Conservation (phyloP, 139 green algal genomes). For the Ettlia oleoabundans region DNA sequence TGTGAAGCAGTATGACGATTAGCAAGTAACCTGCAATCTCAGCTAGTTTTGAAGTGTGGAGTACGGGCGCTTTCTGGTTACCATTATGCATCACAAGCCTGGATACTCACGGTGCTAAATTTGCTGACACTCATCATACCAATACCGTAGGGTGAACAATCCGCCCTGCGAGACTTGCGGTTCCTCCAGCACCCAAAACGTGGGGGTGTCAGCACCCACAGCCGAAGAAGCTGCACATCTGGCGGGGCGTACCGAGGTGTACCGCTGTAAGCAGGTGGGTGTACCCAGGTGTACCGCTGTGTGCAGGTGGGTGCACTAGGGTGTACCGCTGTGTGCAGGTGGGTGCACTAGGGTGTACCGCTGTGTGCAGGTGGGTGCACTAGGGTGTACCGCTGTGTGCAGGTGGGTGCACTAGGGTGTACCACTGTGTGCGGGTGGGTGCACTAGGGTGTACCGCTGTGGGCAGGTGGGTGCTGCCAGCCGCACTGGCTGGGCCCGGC, state of each 20-base stretch:
- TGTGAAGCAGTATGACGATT: no score
- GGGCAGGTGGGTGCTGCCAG: neutral
- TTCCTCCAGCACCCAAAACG: conserved; percentile 23
- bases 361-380: no score
- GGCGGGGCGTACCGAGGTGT: conserved; percentile 69
- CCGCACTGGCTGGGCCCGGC: no score
- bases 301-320: neutral
- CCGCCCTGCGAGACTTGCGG: conserved; percentile 59
- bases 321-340: no score
- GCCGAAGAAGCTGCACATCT: conserved; percentile 53
- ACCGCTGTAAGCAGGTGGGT: conserved; percentile 51
- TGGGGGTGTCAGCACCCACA: conserved; percentile 29
- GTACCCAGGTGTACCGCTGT: neutral
- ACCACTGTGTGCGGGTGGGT: conserved; percentile 33
- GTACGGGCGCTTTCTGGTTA: no score
- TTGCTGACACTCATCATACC: no score
- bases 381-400: conserved; percentile 28
- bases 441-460: conserved; percentile 76
- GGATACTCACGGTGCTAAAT: no score
- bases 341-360: no score
- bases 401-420: neutral
- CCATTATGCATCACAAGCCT: no score
- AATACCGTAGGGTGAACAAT: no score
- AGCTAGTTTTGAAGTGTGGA: no score
- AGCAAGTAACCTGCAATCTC: no score